Percentiles rank a stretch among this genome's conserved stretches.
Conservation (phyloP, 2,329 filamentous ascomycete genomes). For the Aspergillus thermomutatus region DNA sequence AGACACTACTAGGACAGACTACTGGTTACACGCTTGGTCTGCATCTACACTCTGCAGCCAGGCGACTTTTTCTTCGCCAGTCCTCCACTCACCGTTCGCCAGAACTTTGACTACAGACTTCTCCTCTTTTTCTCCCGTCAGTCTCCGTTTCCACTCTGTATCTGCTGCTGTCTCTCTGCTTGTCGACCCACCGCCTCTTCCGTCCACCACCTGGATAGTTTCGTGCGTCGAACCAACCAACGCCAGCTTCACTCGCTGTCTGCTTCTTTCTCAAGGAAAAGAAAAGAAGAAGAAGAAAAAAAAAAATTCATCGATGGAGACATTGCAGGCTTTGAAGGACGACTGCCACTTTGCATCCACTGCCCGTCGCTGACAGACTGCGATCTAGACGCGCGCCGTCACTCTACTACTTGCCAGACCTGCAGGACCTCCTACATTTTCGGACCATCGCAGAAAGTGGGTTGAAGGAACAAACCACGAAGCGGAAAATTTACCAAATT, state of each 20-base stretch:
- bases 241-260: constrained; percentile 4
- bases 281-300: neutral
- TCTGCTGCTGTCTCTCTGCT: neutral
- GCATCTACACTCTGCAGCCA: constrained; percentile 13
- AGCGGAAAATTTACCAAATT: neutral
- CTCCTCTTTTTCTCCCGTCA: neutral
- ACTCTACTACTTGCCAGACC: constrained; percentile 28
- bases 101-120: constrained; percentile 13
- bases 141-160: neutral
- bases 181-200: neutral
- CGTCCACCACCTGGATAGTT: neutral
- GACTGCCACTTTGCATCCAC: constrained; percentile 22
- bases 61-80: constrained; percentile 10
- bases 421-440: constrained; percentile 22
- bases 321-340: constrained; percentile 26
- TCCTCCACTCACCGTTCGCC: constrained; percentile 22
- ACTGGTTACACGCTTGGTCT: constrained; percentile 15
- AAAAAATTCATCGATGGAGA: constrained; percentile 31
- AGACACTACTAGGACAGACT: neutral
- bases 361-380: constrained; percentile 30
- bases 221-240: neutral
- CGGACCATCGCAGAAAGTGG: constrained; percentile 12
- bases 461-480: constrained; percentile 14
- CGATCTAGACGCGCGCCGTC: constrained; percentile 22
- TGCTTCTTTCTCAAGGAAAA: neutral